Conservation (phyloP, 2,329 filamentous ascomycete species). For the Herpotrichia juniperi region DNA sequence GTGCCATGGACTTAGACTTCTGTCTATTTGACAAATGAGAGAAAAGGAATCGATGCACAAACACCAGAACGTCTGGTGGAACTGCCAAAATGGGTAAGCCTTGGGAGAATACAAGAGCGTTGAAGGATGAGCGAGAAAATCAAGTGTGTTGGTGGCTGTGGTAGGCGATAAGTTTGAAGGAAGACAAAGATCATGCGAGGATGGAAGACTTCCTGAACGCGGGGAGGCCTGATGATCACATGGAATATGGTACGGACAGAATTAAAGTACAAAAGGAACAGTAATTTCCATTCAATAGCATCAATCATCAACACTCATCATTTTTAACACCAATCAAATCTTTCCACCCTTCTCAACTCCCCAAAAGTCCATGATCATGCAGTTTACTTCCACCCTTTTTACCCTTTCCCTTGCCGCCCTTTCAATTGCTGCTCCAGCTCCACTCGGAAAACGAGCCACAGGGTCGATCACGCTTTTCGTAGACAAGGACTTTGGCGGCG, state of each 20-base stretch:
- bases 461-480: conserved; percentile 6
- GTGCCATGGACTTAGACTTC: background rate
- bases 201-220: background rate
- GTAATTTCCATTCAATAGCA: background rate
- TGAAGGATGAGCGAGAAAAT: background rate
- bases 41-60: background rate
- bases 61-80: background rate
- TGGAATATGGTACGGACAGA: too few species aligned
- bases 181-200: background rate
- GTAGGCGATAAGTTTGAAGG: background rate
- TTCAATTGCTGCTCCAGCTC: background rate
- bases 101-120: background rate
- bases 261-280: background rate
- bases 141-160: background rate
- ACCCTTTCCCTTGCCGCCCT: background rate
- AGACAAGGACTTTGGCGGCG: conserved; percentile 1
- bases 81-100: background rate
- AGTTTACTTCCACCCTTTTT: background rate
- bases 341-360: background rate
- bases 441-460: conserved; percentile 1
- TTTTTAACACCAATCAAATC: background rate
- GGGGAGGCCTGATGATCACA: background rate
- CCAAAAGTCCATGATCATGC: background rate
- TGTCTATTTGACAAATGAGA: background rate
- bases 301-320: background rate